Base-by-base conservation (phyloP, 495 filamentous ascomycete species). In the Penicillium antarcticum region DNA sequence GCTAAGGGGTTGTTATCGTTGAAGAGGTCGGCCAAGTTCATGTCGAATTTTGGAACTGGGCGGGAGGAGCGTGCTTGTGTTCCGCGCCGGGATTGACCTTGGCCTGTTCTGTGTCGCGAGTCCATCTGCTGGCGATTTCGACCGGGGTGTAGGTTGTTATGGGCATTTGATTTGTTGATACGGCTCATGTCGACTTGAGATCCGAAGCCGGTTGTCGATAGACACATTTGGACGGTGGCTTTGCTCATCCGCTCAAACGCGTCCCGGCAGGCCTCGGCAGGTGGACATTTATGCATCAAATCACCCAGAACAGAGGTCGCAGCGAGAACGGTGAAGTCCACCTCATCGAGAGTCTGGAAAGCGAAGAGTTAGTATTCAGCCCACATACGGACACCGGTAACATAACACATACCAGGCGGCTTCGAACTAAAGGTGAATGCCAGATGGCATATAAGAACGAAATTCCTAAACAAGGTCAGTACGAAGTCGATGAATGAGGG, bases 361-460 rank as follows among this genome's bases (percentile, higher is more conserved):
- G 51, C 4, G 23, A 21, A 53, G 11, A 1, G 23, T 55, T 32
- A 59, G 51, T 43, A 42, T 43, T 12, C 17, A 10, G 26, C 0
- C 21, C 2, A 36, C 4, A 37, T 9, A 51, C 23, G n/a, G 9
- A 41, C 4, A 14, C 16, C 17, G n/a, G n/a, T 34, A 13, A 39
- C 8, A 23, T 42, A 17, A 1, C 18, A 70, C 87, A 72, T 80
- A 91, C 89, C 63, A 96, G 72, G 33, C 85, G 83, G 65, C 86
- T 91, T 56, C 91, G 80, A 14, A 97, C 92, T 40, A 87, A 78
- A 32, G 89, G 83, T 7, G 92, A 96, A 65, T 97, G 94, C 92
- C 92, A 97, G 37, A 97, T 92, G 13, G 94, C 91, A 65, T 96
- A 97, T 5, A 97, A 80, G 66, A 96, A 97, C 4, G 92, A 94